Percentiles rank a stretch among this genome's conserved stretches.
phyloP scores from a whole-genome alignment of 352 stramenopile species.

The Globisporangium splendens region DNA sequence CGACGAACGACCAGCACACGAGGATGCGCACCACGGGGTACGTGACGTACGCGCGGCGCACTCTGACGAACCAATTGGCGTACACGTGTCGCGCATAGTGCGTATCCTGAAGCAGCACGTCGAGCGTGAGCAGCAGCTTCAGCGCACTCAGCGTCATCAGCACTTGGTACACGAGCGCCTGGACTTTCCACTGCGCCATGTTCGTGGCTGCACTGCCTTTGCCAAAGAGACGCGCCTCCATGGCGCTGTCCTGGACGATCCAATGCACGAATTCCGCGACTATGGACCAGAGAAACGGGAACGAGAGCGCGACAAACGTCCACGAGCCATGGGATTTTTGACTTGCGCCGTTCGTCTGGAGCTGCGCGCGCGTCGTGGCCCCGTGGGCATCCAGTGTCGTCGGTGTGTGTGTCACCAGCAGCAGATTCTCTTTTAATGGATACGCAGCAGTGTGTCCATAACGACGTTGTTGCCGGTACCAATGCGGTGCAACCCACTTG shows the following conservation, averaged over 20 bases:
- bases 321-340: constrained; percentile 39
- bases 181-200: constrained; percentile 29
- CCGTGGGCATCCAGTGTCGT: not conserved
- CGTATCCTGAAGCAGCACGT: constrained; percentile 40
- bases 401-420: not conserved
- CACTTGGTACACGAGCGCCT: constrained; percentile 27
- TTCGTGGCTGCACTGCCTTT: not conserved
- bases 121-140: constrained; percentile 38
- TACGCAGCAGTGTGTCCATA: too few relatives aligned
- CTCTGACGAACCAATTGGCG: constrained; percentile 22
- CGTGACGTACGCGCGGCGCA: constrained; percentile 22
- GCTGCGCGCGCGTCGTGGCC: constrained; percentile 11
- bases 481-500: constrained; percentile 29
- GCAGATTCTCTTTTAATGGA: too few relatives aligned
- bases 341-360: constrained; percentile 18
- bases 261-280: constrained; percentile 13
- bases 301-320: constrained; percentile 40
- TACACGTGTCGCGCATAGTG: constrained; percentile 23
- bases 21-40: constrained; percentile 21
- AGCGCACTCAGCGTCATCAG: constrained; percentile 38
- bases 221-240: constrained; percentile 18
- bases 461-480: constrained; percentile 33
- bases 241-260: constrained; percentile 9
- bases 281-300: constrained; percentile 32
- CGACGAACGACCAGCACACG: constrained; percentile 23